These are phyloP conservation scores for Picochlorum sp. DNA, from an alignment of 139 green algal genomes.

Conservation along the genomic window DNA sequence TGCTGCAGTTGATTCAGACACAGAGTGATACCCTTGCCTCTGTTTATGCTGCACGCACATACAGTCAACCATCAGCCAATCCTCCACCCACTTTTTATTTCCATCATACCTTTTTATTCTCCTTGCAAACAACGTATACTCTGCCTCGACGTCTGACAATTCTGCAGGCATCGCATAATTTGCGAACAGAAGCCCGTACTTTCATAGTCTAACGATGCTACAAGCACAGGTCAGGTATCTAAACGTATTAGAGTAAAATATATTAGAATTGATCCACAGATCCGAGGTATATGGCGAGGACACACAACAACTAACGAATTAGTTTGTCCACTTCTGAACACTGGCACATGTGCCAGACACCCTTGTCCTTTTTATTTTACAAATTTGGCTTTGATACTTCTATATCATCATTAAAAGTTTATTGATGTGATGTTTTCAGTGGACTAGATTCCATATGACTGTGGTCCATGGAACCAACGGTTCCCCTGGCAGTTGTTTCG, in stretches of 20 bases:
- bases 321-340: no score
- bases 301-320: no score
- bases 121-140: constrained; percentile 53
- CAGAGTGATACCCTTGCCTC: constrained; percentile 34
- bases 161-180: constrained; percentile 51
- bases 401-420: no score
- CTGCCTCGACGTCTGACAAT: constrained; percentile 43
- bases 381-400: no score
- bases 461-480: background rate
- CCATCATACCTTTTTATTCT: constrained; percentile 37
- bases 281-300: no score
- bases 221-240: background rate
- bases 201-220: constrained; percentile 35
- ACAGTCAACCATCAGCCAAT: background rate
- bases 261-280: no score
- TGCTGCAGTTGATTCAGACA: background rate
- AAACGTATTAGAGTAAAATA: background rate
- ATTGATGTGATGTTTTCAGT: no score
- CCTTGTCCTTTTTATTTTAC: no score
- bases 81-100: background rate
- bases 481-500: background rate
- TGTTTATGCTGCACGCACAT: constrained; percentile 42
- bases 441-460: no score
- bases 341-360: no score
- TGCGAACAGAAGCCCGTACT: constrained; percentile 42